Conservation (phyloP, 2,329 filamentous ascomycete species). For the Sordariomycetes sp. region DNA sequence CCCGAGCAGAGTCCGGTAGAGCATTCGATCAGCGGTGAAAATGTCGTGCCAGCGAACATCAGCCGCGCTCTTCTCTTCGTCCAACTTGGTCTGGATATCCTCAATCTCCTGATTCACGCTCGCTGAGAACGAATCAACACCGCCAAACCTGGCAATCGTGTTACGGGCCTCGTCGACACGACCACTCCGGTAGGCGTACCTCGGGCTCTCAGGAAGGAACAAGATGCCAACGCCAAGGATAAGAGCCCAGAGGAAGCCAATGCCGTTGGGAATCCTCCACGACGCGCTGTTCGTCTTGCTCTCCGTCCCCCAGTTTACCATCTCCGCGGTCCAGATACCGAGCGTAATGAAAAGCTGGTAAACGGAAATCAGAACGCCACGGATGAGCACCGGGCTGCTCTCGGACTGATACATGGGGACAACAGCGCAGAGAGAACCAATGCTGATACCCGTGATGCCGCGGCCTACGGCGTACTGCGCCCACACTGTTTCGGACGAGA, state of each 20-base stretch:
- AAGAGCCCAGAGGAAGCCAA: slow-evolving; percentile 45
- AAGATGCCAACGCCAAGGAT: slow-evolving; percentile 38
- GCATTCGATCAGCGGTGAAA: slow-evolving; percentile 57
- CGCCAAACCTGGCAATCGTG: slow-evolving; percentile 35
- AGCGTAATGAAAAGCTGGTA: slow-evolving; percentile 63
- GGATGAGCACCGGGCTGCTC: slow-evolving; percentile 51
- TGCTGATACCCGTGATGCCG: slow-evolving; percentile 54
- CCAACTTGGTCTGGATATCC: slow-evolving; percentile 40
- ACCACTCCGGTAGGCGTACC: slow-evolving; percentile 36
- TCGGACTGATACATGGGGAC: slow-evolving; percentile 62
- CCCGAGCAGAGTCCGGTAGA: slow-evolving; percentile 52
- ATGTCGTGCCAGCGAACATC: slow-evolving; percentile 45
- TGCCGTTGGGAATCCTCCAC: slow-evolving; percentile 52
- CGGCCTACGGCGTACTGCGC: slow-evolving; percentile 55
- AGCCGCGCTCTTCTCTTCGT: slow-evolving; percentile 34
- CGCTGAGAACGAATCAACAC: slow-evolving; percentile 24
- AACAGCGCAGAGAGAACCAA: slow-evolving; percentile 53
- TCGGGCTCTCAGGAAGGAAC: slow-evolving; percentile 43
- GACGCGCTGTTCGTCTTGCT: slow-evolving; percentile 30
- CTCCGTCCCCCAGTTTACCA: slow-evolving; percentile 53
- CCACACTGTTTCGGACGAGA: slow-evolving; percentile 45
- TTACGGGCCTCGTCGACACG: slow-evolving; percentile 34
- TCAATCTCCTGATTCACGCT: slow-evolving; percentile 35
- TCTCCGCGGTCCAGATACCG: slow-evolving; percentile 50
- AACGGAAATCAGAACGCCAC: slow-evolving; percentile 50